These are phyloP conservation scores for Camellia granthamiana DNA, from an alignment of 148 eudicot species.

Conservation along the genomic window DNA sequence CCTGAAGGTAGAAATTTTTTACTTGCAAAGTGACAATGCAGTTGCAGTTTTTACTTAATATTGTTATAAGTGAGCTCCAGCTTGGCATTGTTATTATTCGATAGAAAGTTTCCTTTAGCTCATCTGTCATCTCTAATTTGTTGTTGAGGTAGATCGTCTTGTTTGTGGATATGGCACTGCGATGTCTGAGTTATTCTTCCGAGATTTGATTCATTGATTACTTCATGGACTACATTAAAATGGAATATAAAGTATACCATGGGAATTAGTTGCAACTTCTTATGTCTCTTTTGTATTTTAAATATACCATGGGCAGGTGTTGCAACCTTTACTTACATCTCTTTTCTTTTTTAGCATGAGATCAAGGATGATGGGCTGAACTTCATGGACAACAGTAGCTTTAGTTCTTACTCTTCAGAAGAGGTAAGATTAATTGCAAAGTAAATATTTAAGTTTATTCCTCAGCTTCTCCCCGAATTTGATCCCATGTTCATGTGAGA, in stretches of 20 bases:
- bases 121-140: not conserved
- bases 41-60: not conserved
- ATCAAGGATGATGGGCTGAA: constrained; percentile 28
- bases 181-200: constrained; percentile 2
- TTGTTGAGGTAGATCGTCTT: not conserved
- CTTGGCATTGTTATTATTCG: not conserved
- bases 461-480: not conserved
- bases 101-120: too few species aligned
- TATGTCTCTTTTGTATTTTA: not conserved
- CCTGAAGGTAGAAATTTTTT: not conserved
- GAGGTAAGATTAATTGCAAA: constrained; percentile 26
- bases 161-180: not conserved
- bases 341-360: constrained; percentile 20
- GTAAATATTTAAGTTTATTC: not conserved
- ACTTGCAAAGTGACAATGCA: not conserved
- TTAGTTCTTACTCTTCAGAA: constrained; percentile 27
- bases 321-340: constrained; percentile 12
- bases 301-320: not conserved
- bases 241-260: not conserved
- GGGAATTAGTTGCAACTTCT: not conserved
- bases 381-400: constrained; percentile 28
- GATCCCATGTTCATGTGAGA: not conserved
- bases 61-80: constrained; percentile 6
- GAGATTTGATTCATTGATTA: not conserved
- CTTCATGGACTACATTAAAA: not conserved